Evolutionary conservation across 805 yeast species (phyloP).

Genomic region (Candida dendrica): DNA sequence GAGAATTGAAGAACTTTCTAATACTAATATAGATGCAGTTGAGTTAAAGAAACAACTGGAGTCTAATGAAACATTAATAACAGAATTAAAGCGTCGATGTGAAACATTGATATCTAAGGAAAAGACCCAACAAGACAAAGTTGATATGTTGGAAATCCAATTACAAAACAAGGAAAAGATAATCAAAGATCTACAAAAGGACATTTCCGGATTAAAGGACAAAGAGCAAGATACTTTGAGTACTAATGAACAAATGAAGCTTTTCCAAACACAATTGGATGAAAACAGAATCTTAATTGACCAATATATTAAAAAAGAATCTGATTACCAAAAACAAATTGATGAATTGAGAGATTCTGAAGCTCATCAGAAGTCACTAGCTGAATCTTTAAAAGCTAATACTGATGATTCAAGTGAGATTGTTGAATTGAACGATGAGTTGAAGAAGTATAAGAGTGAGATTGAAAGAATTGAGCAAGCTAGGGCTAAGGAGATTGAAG

Average conservation of each 20-base stretch:
- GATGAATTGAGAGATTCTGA: not conserved
- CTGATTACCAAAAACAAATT: not conserved
- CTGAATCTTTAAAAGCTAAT: not conserved
- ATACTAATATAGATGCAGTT: too few species aligned
- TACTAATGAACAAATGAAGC: not conserved
- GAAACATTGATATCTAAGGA: not conserved
- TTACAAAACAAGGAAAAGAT: not conserved
- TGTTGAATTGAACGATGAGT: not conserved
- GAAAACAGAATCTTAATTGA: not conserved
- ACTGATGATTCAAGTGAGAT: not conserved
- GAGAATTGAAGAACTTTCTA: slow-evolving; percentile 9
- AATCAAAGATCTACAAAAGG: not conserved
- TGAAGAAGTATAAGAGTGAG: not conserved
- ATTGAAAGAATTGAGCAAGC: not conserved
- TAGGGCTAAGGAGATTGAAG: not conserved
- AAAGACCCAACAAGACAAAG: not conserved
- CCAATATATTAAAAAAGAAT: not conserved
- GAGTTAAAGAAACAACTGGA: not conserved
- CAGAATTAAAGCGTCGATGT: not conserved
- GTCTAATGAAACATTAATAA: too few species aligned
- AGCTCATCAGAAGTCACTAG: too few species aligned
- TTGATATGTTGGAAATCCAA: not conserved
- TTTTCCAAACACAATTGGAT: too few species aligned
- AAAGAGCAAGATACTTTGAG: slow-evolving; percentile 7
- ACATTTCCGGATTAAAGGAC: slow-evolving; percentile 5